Base-by-base conservation (phyloP, 1,284 basidiomycete species). In the Volvariella volvacea region DNA sequence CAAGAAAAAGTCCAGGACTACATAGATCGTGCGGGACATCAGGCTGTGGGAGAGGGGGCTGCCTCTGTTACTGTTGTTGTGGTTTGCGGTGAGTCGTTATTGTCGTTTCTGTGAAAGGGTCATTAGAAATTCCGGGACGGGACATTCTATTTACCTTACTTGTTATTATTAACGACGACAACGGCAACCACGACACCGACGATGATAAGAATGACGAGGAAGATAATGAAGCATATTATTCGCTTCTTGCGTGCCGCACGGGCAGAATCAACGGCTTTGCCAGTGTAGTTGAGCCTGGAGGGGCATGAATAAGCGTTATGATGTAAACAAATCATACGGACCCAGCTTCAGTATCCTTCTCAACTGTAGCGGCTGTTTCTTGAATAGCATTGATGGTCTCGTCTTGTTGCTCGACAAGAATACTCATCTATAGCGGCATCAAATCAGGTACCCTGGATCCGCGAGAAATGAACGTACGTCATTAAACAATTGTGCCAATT, bases 401-500 rank as follows among this genome's bases (percentile, higher is more conserved):
- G 52, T 92, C 88, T 65, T 96, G 92, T 64, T 95, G 90, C 58
- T 93, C 89, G 25, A 96, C 91, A 51, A 95, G 74, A 56, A 94
- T 83, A 53, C 83, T 82, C 82, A 92, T 91, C 85, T 88, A 43
- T 16, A 28, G 45, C 15, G 51, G 46, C 43, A 38, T 36, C 17
- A 44, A 30, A 37, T 33, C 44, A 43, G 50, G 6, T 45, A 38
- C 33, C 22, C 10, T 15, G 45, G 33, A 17, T 9, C 22, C 42
- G 42, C 21, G n/a, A 41, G 36, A 14, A 15, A 28, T 6, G 10
- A 19, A 66, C 79, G 41, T 41, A 86, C 86, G 60, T 99, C 95
- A 60, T 92, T 91, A 72, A 98, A 97, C 54, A 99, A 74, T 60
- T 97, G 92, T 3, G 92, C 93, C 33, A 99, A 78, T 64, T 99